A percentile compares a stretch with the other conserved stretches of the same genome.
phyloP scores from a whole-genome alignment of 352 stramenopile species.

The Globisporangium recalcitrans region DNA sequence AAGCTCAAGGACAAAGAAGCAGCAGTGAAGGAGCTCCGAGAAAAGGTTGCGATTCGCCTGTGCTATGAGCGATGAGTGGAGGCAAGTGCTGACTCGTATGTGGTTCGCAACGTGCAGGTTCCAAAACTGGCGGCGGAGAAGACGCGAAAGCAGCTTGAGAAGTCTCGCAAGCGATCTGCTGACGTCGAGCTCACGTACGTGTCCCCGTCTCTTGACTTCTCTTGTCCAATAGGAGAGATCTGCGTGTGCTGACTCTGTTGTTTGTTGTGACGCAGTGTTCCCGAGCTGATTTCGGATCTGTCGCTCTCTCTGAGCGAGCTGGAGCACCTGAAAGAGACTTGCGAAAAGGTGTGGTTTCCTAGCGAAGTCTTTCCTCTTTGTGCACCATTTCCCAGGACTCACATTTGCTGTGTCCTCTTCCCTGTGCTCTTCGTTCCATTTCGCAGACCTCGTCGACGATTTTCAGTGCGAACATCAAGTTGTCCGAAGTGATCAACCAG shows the following conservation, averaged over 20 bases:
- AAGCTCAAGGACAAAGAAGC: slow-evolving; percentile 50
- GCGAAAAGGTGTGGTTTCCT: slow-evolving; percentile 38
- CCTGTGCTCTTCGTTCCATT: background rate
- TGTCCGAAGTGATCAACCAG: slow-evolving; percentile 50
- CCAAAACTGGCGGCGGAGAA: slow-evolving; percentile 46
- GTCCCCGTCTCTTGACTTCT: background rate
- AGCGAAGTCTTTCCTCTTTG: background rate
- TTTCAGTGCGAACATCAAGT: slow-evolving; percentile 40
- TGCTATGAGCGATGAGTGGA: background rate
- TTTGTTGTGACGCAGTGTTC: slow-evolving; percentile 18
- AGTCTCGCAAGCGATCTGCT: slow-evolving; percentile 47
- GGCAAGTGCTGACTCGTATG: background rate
- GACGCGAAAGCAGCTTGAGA: slow-evolving; percentile 43
- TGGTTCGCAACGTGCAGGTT: slow-evolving; percentile 23
- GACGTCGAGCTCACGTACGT: slow-evolving; percentile 46
- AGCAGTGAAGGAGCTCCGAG: slow-evolving; percentile 47
- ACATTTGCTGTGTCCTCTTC: slow-evolving; percentile 1
- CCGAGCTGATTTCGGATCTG: slow-evolving; percentile 22
- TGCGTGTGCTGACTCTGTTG: background rate
- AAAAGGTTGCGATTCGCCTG: slow-evolving; percentile 25
- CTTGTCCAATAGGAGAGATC: background rate
- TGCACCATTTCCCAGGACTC: background rate
- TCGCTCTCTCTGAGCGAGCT: slow-evolving; percentile 40
- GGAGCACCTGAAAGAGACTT: slow-evolving; percentile 42
- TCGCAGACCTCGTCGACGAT: slow-evolving; percentile 54